Evolutionary conservation across 2,329 filamentous ascomycete species (phyloP), one percentile per base, ranked within the genome.

Genomic region (Diaporthe sp.): DNA sequence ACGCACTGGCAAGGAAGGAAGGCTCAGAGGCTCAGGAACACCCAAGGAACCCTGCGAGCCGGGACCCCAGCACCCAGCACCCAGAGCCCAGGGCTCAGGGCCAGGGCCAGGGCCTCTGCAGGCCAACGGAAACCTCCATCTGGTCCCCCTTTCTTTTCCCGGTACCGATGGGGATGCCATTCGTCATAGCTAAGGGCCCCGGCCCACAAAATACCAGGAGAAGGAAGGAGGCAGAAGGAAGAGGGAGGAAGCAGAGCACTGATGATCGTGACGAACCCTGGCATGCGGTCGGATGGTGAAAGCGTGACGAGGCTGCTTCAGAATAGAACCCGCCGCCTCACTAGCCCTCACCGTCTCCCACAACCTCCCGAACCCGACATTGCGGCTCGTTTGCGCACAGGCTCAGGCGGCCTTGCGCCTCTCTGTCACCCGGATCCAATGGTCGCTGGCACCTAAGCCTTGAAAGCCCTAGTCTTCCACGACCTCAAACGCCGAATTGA

Each of bases 371-470:
- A 51, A 28, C 42, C 55, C 25, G 51, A 28, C 13, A 13, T 58
- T 53, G 53, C 34, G 47, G 58, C 47, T 72, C 31, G 28, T 39
- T 22, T 72, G 58, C 57, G 57, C 70, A 61, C 55, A 60, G 42
- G 53, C 71, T 63, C 70, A 12, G 22, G 55, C 47, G 31, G 57
- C 70, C 70, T 72, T 28, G 55, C 42, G 17, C 55, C 60, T 15
- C 60, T 28, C 39, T 47, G 60, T 25, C 61, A 47, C 31, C 25
- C 57, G 57, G 34, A 37, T 61, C 25, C 47, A 53, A 65, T 65
- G 47, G 47, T 73, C 47, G 57, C 71, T 65, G 58, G 71, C 71
- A 60, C 58, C 58, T 73, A 73, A 37, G 58, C 71, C 58, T 34
- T 20, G 71, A 65, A 53, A 44, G 71, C n/a, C 39, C 58, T 65